A percentile compares a stretch with the other conserved stretches of the same genome.
Evolutionary conservation across 306 rosid genomes (phyloP).

Genomic region (Citrullus mucosospermus): DNA sequence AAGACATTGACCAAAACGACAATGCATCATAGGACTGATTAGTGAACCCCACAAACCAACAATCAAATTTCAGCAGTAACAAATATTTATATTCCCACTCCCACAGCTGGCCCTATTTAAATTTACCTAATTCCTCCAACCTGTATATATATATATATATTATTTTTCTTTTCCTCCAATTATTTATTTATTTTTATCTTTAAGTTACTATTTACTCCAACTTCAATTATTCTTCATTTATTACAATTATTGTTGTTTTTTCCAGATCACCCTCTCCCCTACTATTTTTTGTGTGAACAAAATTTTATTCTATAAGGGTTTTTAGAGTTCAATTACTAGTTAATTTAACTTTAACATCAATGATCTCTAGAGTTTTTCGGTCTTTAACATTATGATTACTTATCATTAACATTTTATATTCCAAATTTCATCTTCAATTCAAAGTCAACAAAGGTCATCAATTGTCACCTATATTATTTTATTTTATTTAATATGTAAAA

Average conservation of each 20-base stretch:
- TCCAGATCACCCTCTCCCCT: background rate
- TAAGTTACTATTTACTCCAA: background rate
- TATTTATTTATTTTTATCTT: background rate
- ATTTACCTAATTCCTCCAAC: slow-evolving; percentile 8
- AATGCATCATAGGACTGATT: background rate
- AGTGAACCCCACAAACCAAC: slow-evolving; percentile 1
- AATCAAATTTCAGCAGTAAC: background rate
- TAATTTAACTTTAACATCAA: background rate
- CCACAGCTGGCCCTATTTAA: background rate
- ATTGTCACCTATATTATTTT: background rate
- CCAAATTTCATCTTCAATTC: background rate
- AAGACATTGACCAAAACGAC: slow-evolving; percentile 6
- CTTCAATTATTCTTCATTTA: background rate
- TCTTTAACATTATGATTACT: background rate
- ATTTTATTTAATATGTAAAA: background rate
- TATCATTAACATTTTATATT: background rate
- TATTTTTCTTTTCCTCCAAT: background rate
- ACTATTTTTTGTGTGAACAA: background rate
- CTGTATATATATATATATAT: background rate
- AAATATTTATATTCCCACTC: background rate
- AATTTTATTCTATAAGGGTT: background rate
- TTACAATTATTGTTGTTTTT: background rate
- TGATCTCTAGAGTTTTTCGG: background rate
- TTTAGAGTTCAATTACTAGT: background rate
- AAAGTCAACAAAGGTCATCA: background rate